Percentiles rank a stretch among this genome's conserved stretches.
These are phyloP conservation scores for Houttuynia cordata DNA, from an alignment of 164 flowering plant genomes.

Conservation along the genomic window DNA sequence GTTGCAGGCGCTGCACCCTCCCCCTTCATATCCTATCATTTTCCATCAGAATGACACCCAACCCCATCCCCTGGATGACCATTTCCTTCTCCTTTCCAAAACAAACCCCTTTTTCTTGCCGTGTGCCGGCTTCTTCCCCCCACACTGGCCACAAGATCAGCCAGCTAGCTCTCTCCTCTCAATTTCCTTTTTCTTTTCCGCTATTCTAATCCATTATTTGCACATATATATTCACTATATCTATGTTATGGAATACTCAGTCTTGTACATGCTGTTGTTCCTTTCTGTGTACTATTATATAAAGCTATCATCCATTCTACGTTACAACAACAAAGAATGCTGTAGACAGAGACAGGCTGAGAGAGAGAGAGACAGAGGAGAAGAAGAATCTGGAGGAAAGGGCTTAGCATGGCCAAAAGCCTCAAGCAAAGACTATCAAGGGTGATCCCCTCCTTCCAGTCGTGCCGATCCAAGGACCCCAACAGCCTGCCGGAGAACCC, in stretches of 20 bases:
- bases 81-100: too few relatives aligned
- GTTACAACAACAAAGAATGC: not conserved
- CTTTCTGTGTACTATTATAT: not conserved
- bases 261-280: not conserved
- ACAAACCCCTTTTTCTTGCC: too few relatives aligned
- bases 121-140: not conserved
- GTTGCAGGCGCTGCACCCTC: too few relatives aligned
- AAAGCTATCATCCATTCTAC: not conserved
- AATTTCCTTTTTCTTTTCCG: not conserved
- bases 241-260: too few relatives aligned
- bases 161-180: not conserved
- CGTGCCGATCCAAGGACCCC: not conserved
- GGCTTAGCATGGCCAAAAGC: not conserved
- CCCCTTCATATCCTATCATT: too few relatives aligned
- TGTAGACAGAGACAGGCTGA: too few relatives aligned
- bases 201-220: too few relatives aligned
- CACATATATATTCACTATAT: too few relatives aligned
- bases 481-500: constrained; percentile 8
- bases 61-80: too few relatives aligned
- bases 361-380: constrained; percentile 1
- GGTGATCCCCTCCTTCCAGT: constrained; percentile 1
- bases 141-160: not conserved
- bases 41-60: too few relatives aligned
- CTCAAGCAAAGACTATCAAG: not conserved
- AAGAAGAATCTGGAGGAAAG: too few relatives aligned